These are phyloP conservation scores for Phialophora tarda DNA, from an alignment of 2,329 filamentous ascomycete genomes.

Conservation along the genomic window DNA sequence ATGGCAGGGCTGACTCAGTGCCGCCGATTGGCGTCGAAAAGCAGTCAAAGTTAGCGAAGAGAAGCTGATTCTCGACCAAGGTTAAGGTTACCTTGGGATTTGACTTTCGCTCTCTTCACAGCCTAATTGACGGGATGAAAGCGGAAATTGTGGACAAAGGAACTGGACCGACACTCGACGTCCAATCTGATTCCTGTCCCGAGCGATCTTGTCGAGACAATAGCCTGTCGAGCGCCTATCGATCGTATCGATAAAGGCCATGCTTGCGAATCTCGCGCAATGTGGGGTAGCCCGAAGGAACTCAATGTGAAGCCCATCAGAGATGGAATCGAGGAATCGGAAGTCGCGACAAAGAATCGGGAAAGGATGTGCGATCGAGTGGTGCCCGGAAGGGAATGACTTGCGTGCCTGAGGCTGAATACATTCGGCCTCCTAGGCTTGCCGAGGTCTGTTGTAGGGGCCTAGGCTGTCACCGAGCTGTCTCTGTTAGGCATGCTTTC, in stretches of 20 bases:
- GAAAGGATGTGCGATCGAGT: background rate
- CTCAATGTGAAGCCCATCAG: background rate
- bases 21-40: background rate
- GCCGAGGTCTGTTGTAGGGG: background rate
- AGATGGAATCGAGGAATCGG: background rate
- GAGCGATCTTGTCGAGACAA: background rate
- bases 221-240: constrained; percentile 9
- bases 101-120: constrained; percentile 4
- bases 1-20: constrained; percentile 1
- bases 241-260: constrained; percentile 5
- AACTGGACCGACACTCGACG: background rate
- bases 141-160: background rate
- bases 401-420: background rate
- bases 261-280: background rate
- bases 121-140: background rate
- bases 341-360: background rate
- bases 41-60: constrained; percentile 2
- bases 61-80: background rate
- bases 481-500: background rate
- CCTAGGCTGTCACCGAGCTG: background rate
- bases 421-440: background rate
- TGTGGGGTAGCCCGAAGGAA: constrained; percentile 9
- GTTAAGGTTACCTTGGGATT: background rate
- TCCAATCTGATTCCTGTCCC: background rate
- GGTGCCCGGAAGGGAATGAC: background rate